phyloP scores from a whole-genome alignment of 441 rosid genomes.

The Pelargonium fulgidum region DNA sequence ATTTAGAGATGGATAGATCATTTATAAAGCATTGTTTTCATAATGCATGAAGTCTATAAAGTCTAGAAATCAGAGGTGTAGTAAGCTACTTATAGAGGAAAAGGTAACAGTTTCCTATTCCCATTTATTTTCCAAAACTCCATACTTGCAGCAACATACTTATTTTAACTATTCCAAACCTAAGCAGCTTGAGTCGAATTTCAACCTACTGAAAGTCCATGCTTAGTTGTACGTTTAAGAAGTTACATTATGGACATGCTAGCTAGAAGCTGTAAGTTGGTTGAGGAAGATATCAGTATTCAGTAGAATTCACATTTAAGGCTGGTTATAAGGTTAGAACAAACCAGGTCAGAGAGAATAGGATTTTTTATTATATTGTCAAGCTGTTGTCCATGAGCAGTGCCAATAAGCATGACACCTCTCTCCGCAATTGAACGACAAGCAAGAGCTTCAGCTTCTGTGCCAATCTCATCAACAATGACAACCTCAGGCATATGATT shows the following conservation, averaged over 20 bases:
- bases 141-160: background rate
- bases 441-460: constrained; percentile 61
- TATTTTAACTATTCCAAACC: background rate
- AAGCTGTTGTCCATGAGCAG: constrained; percentile 61
- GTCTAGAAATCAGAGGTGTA: background rate
- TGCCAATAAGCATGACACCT: constrained; percentile 59
- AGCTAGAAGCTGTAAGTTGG: background rate
- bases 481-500: constrained; percentile 74
- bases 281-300: background rate
- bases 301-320: background rate
- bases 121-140: background rate
- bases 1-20: background rate
- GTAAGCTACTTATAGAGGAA: background rate
- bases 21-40: background rate
- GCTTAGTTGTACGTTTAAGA: background rate
- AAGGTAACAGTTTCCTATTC: background rate
- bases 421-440: constrained; percentile 64
- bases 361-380: constrained; percentile 54
- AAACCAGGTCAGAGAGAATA: constrained; percentile 55
- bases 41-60: background rate
- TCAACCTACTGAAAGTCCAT: background rate
- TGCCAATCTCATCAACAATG: constrained; percentile 62
- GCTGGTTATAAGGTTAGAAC: constrained; percentile 17
- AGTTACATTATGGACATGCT: background rate
- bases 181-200: background rate